Evolutionary conservation across 176 grass and related monocot genomes (phyloP).

Genomic region (Oryza punctata): DNA sequence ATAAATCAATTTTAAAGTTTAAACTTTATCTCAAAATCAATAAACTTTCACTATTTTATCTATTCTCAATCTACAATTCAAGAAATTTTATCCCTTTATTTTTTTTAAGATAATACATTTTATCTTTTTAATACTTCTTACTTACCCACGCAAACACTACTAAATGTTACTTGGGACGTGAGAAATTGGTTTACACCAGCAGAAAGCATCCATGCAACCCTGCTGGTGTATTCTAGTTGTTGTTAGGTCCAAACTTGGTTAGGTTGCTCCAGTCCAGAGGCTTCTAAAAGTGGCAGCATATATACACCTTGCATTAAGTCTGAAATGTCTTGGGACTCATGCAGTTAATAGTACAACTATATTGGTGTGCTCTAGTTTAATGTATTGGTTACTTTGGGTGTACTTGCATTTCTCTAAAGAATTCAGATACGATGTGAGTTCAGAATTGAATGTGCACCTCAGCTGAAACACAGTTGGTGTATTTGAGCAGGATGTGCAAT

Average conservation of each 20-base stretch:
- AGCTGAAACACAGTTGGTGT: not conserved
- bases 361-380: not conserved
- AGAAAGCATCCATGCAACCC: not conserved
- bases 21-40: no score
- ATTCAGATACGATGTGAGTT: not conserved
- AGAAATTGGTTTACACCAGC: not conserved
- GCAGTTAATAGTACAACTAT: not conserved
- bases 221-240: no score
- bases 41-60: no score
- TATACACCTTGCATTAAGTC: not conserved
- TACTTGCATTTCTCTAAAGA: not conserved
- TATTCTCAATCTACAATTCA: no score
- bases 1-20: no score
- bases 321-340: not conserved
- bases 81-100: no score
- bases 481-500: not conserved
- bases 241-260: not conserved
- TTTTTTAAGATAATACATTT: no score
- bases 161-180: no score
- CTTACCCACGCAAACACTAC: no score
- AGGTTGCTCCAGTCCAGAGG: not conserved
- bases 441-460: not conserved
- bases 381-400: not conserved
- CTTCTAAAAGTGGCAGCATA: constrained; percentile 11
- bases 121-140: no score